Evolutionary conservation across 2,329 filamentous ascomycete genomes (phyloP), one percentile per base, ranked within the genome.

Genomic region (Dichotomopilus funicola): DNA sequence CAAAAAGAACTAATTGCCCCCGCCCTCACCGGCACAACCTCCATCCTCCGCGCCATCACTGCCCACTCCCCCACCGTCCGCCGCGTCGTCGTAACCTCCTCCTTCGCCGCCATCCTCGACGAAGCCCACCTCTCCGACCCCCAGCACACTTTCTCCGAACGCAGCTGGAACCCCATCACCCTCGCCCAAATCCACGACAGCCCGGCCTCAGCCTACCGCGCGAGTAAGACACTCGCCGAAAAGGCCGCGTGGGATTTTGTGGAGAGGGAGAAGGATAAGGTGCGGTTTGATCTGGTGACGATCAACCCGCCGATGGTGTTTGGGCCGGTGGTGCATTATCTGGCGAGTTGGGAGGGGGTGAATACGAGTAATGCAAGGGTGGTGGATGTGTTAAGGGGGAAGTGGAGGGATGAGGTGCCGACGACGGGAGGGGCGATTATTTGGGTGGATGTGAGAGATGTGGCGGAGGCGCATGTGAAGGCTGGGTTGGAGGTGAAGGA

Each of bases 11-110:
- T 85, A 35, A 68, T 85, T 54, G 76, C 82, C 62, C 81, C 81
- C 1, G 81, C 81, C 4, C 70, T 83, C 46, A 71, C 77, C 53
- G 82, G 80, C 59, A 82, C 80, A 1, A 87, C 84, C 61, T 86
- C 86, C 37, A 82, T 94, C 54, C 83, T 89, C 38, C 79, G 85
- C 61, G 84, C 88, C 13, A 77, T 92, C 59, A 83, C 86, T 64
- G 74, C 75, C 58, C 61, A 80, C 67, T 66, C 78, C 0, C 79
- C 78, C 0, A 61, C 61, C 5, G 87, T 95, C 51, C 89, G 85
- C 72, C 80, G 85, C 57, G 86, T 95, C 11, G 84, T 87, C 54
- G 68, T 85, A 47, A 82, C 79, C 12, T 78, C 76, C 40, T 81
- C 78, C 37, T 81, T 82, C 66, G 79, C 79, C 19, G 72, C 78